Evolutionary conservation across 495 filamentous ascomycete genomes (phyloP), one percentile per base, ranked within the genome.

Genomic region (Penicillium crystallinum): DNA sequence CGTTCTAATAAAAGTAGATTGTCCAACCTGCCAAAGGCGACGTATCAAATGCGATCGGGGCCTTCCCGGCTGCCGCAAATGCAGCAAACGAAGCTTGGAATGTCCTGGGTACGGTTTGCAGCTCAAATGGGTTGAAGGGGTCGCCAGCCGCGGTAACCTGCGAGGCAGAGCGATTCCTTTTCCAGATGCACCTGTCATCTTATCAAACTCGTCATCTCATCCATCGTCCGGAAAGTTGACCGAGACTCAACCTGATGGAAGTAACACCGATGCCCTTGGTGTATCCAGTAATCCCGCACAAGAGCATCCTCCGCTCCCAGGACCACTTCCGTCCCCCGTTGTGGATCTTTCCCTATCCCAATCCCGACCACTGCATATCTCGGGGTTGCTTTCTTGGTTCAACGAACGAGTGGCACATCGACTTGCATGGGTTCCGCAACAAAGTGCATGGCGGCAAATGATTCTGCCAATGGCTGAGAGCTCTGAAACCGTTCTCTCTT

Each of bases 21-120:
- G 74, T 49, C 67, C 72, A 41, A 73, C 66, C 59, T 77, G 79
- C 52, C 77, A 74, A 19, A 66, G 63, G 3, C 74, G 74, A 45
- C 74, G 79, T n/a, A 72, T 76, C 11, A 74, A 77, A 29, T 82
- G 79, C 53, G 79, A 82, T 53, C 49, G 59, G 39, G 51, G 56
- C 10, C 40, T 56, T 15, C 57, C 59, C 4, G 38, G 29, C 14
- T 67, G 64, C 36, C 30, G 39, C 11, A 67, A 67, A 59, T 67
- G 62, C 38, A 41, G 27, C 3, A 67, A 67, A 10, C 78, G 78
- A 0, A 46, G 65, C 2, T 72, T 78, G 0, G 51, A 56, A 10
- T 82, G 79, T 53, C 65, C 70, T 34, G 78, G 79, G 33, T 80
- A 79, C 56, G 65, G 67, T 1, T 57, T 59, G 4, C 43, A 52